Percentiles rank a stretch among this genome's conserved stretches.
Evolutionary conservation across 345 rosid genomes (phyloP).

Genomic region (Raphanus sativus): DNA sequence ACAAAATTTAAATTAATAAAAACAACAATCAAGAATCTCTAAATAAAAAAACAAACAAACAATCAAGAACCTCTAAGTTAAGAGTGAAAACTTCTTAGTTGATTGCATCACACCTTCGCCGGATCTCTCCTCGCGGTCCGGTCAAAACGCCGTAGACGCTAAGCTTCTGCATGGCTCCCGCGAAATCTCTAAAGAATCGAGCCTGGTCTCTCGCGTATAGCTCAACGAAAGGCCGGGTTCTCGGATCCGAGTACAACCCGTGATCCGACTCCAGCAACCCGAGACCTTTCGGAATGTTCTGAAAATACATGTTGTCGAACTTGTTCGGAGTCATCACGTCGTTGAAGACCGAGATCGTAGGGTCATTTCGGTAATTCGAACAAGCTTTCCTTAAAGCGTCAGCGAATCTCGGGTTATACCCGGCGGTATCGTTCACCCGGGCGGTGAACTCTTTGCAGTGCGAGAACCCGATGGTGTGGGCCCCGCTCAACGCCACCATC

Average conservation of each 20-base stretch:
- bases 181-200: background rate
- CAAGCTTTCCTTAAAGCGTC: slow-evolving; percentile 27
- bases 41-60: background rate
- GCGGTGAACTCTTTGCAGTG: slow-evolving; percentile 49
- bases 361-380: slow-evolving; percentile 2
- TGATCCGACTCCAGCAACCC: background rate
- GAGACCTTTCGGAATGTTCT: slow-evolving; percentile 24
- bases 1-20: background rate
- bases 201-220: background rate
- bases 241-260: background rate
- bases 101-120: background rate
- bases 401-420: slow-evolving; percentile 43
- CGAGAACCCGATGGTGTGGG: slow-evolving; percentile 63
- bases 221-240: background rate
- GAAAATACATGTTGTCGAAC: slow-evolving; percentile 52
- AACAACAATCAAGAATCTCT: background rate
- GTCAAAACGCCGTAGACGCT: background rate
- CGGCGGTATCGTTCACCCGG: background rate
- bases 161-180: slow-evolving; percentile 5
- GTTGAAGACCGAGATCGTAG: slow-evolving; percentile 16
- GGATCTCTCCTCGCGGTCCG: background rate
- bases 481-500: slow-evolving; percentile 57
- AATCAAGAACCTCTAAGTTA: background rate
- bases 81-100: background rate
- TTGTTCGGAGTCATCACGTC: slow-evolving; percentile 56